A percentile compares a stretch with the other conserved stretches of the same genome.
Conservation (phyloP, 2,329 filamentous ascomycete species). For the Phialemonium atrogriseum region DNA sequence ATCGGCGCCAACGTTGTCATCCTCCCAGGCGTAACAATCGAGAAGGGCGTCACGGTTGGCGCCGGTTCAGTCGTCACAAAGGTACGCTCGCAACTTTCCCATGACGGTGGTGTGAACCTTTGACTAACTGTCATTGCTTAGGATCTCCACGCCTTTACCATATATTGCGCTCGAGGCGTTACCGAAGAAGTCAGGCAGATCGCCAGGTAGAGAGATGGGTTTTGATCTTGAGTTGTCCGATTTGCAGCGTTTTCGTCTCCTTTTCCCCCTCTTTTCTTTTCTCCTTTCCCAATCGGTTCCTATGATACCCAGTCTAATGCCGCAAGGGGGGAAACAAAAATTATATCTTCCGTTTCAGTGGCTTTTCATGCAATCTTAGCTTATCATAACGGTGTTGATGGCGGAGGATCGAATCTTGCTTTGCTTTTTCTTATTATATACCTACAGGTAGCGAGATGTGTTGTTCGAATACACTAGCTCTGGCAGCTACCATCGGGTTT, state of each 20-base stretch:
- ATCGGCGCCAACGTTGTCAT: slow-evolving; percentile 71
- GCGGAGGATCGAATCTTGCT: no score
- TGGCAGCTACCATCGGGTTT: no score
- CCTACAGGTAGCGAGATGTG: no score
- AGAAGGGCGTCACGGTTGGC: slow-evolving; percentile 69
- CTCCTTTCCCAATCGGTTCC: background rate
- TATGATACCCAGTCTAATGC: slow-evolving; percentile 5
- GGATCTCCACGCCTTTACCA: slow-evolving; percentile 17
- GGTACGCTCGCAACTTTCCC: slow-evolving; percentile 26
- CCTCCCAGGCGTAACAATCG: slow-evolving; percentile 71
- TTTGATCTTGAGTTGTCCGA: slow-evolving; percentile 3
- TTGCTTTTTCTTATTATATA: no score
- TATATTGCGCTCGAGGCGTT: slow-evolving; percentile 10
- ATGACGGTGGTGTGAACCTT: no score
- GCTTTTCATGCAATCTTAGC: no score
- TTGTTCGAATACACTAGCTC: no score
- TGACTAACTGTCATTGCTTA: slow-evolving; percentile 4
- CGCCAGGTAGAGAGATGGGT: no score
- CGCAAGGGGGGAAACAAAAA: no score
- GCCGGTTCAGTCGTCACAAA: slow-evolving; percentile 82
- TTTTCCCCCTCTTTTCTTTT: background rate
- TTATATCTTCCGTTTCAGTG: no score
- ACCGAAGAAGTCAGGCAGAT: slow-evolving; percentile 2
- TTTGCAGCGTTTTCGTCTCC: slow-evolving; percentile 1
- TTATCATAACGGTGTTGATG: no score